Percentiles rank a stretch among this genome's conserved stretches.
These are phyloP conservation scores for Cladosporium austrohemisphaericum DNA, from an alignment of 2,329 filamentous ascomycete genomes.

Conservation along the genomic window DNA sequence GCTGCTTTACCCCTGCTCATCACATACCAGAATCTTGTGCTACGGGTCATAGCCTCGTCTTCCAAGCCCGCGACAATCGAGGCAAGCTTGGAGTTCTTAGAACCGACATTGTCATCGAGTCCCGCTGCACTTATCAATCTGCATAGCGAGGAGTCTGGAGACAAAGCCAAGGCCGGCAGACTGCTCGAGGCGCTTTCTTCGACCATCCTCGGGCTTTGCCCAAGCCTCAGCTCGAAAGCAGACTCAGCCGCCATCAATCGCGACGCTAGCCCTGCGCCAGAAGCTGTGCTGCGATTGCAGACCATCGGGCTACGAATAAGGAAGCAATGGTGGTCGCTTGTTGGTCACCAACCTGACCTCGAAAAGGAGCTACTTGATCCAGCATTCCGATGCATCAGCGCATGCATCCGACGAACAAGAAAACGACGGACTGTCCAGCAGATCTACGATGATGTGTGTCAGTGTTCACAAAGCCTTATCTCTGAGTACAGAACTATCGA, in stretches of 20 bases:
- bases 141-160: slow-evolving; percentile 46
- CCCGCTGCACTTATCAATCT: slow-evolving; percentile 56
- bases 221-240: slow-evolving; percentile 61
- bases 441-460: background rate
- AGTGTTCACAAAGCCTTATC: background rate
- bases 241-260: slow-evolving; percentile 55
- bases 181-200: slow-evolving; percentile 67
- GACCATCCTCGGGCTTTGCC: slow-evolving; percentile 61
- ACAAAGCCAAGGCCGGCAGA: slow-evolving; percentile 54
- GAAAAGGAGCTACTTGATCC: slow-evolving; percentile 55
- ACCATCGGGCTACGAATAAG: slow-evolving; percentile 59
- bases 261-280: slow-evolving; percentile 54
- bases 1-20: slow-evolving; percentile 53
- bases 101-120: slow-evolving; percentile 52
- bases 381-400: slow-evolving; percentile 50
- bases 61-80: slow-evolving; percentile 60
- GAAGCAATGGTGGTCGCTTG: slow-evolving; percentile 63
- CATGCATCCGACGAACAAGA: slow-evolving; percentile 43
- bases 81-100: slow-evolving; percentile 53
- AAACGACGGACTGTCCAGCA: background rate
- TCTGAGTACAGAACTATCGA: background rate
- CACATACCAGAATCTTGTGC: slow-evolving; percentile 60
- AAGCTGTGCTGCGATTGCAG: slow-evolving; percentile 60
- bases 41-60: slow-evolving; percentile 59
- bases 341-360: slow-evolving; percentile 56